Evolutionary conservation across 192 early-diverging fungal genomes (phyloP).

Genomic region (Pilaira anomala): DNA sequence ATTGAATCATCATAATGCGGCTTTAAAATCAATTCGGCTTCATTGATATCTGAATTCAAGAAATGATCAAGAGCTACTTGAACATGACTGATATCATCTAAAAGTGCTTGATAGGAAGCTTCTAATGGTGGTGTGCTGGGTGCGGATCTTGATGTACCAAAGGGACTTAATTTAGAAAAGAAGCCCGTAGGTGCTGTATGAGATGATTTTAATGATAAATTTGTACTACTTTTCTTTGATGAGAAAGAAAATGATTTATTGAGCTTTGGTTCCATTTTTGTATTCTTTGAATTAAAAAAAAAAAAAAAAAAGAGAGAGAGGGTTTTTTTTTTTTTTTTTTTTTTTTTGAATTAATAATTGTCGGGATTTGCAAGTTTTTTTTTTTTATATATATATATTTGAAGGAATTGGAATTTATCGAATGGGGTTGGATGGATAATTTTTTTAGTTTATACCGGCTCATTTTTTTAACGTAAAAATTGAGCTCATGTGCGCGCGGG

Average conservation of each 20-base stretch:
- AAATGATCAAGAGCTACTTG: conserved; percentile 68
- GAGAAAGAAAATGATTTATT: background rate
- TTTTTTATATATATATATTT: no score
- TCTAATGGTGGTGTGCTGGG: background rate
- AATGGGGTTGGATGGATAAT: no score
- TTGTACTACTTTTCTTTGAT: no score
- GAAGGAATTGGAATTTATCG: no score
- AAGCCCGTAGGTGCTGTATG: background rate
- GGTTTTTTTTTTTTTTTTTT: no score
- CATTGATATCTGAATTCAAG: conserved; percentile 68
- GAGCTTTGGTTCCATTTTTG: background rate
- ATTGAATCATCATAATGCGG: conserved; percentile 45
- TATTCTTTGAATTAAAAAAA: no score
- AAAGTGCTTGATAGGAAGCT: background rate
- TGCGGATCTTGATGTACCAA: background rate
- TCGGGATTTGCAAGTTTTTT: no score
- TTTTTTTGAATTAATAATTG: no score
- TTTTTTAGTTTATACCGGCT: no score
- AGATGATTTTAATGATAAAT: background rate
- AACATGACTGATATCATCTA: conserved; percentile 38
- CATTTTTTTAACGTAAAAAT: no score
- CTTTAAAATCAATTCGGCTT: conserved; percentile 59
- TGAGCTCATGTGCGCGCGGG: no score
- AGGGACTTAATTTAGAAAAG: background rate
- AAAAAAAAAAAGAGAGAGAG: no score